Evolutionary conservation across 768 basidiomycete species (phyloP).

Genomic region (Thelephora aurantiotincta): DNA sequence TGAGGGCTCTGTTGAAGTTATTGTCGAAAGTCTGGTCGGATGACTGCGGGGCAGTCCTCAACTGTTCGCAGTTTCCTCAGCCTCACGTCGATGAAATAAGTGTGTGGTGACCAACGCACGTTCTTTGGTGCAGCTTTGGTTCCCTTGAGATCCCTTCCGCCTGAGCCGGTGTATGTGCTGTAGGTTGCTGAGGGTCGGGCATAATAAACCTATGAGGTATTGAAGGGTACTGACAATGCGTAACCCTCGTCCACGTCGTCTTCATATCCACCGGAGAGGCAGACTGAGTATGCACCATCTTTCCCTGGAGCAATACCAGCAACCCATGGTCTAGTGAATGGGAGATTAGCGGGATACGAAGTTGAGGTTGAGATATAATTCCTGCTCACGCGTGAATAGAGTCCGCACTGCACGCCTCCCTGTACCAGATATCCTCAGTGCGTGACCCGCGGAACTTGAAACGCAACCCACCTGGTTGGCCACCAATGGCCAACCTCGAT

Average conservation of each 20-base stretch:
- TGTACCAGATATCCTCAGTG: slow-evolving; percentile 9
- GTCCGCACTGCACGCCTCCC: slow-evolving; percentile 55
- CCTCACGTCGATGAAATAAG: not conserved
- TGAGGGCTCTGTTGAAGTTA: slow-evolving; percentile 51
- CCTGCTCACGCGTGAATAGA: slow-evolving; percentile 73
- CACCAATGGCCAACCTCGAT: slow-evolving; percentile 76
- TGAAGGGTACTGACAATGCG: slow-evolving; percentile 46
- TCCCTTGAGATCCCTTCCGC: slow-evolving; percentile 79
- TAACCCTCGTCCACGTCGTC: slow-evolving; percentile 77
- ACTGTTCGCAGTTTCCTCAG: slow-evolving; percentile 24
- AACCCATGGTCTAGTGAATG: slow-evolving; percentile 52
- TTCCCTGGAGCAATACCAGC: slow-evolving; percentile 61
- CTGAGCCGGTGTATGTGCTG: slow-evolving; percentile 78
- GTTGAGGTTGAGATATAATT: not conserved
- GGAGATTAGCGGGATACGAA: slow-evolving; percentile 1
- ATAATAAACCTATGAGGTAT: not conserved
- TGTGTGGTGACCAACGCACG: slow-evolving; percentile 24
- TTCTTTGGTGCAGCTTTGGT: slow-evolving; percentile 77
- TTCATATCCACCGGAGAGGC: slow-evolving; percentile 80
- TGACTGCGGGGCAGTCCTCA: slow-evolving; percentile 82
- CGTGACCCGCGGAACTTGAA: no score
- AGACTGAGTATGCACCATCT: slow-evolving; percentile 72
- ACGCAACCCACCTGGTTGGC: slow-evolving; percentile 38
- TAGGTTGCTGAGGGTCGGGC: not conserved
- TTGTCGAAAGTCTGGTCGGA: slow-evolving; percentile 74